These are phyloP conservation scores for Fusarium floridanum DNA, from an alignment of 2,329 filamentous ascomycete species.

Conservation along the genomic window DNA sequence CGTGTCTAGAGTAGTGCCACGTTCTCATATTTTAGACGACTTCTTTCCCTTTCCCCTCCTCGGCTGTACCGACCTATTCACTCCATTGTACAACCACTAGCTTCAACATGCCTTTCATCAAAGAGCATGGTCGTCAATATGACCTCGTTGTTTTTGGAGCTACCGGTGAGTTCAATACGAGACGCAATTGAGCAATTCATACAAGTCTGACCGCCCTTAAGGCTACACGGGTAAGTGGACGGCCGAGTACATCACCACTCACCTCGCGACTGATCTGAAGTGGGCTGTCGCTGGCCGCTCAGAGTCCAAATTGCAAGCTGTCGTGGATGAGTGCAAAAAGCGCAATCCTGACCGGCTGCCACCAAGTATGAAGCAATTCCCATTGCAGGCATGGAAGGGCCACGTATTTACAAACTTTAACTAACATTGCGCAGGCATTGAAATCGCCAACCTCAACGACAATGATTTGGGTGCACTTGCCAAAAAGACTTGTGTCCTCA, in stretches of 20 bases:
- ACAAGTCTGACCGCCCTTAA: slow-evolving; percentile 31
- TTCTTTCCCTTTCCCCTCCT: too few relatives aligned
- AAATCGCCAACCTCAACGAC: slow-evolving; percentile 63
- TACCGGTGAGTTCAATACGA: slow-evolving; percentile 58
- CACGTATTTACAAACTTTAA: background rate
- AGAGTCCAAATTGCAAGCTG: slow-evolving; percentile 76
- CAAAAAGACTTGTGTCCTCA: slow-evolving; percentile 68
- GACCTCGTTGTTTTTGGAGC: slow-evolving; percentile 71
- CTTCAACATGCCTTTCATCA: slow-evolving; percentile 57
- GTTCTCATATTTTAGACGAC: background rate
- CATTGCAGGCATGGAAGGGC: background rate
- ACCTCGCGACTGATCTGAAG: slow-evolving; percentile 80
- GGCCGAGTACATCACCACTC: slow-evolving; percentile 78
- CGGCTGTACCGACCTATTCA: background rate
- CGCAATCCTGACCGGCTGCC: slow-evolving; percentile 77
- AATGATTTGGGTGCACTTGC: slow-evolving; percentile 62
- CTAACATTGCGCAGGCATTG: slow-evolving; percentile 58
- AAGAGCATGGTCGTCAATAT: slow-evolving; percentile 66
- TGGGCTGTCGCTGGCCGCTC: slow-evolving; percentile 92
- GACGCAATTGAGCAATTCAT: background rate
- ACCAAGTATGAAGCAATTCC: slow-evolving; percentile 68
- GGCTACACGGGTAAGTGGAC: slow-evolving; percentile 88
- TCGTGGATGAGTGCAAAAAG: slow-evolving; percentile 75
- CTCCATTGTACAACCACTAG: background rate
- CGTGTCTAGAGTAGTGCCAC: slow-evolving; percentile 1